phyloP scores from a whole-genome alignment of 2,329 filamentous ascomycete species.

The Fusarium sp. region DNA sequence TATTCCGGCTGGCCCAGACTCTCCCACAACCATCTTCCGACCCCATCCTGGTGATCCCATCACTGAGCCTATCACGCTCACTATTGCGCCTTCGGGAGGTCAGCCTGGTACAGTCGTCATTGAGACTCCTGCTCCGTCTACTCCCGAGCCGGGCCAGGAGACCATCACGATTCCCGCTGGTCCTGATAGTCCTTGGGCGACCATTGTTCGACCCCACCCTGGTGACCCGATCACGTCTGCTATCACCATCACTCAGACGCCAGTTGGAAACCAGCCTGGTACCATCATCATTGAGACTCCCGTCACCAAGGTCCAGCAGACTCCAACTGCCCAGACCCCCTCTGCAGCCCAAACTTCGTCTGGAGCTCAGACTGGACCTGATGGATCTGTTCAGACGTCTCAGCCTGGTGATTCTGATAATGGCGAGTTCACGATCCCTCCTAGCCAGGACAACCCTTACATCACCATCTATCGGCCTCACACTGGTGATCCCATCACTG shows the following conservation, averaged over 20 bases:
- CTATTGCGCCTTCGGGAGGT: slow-evolving; percentile 15
- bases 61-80: slow-evolving; percentile 18
- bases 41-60: slow-evolving; percentile 8
- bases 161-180: slow-evolving; percentile 25
- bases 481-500: slow-evolving; percentile 28
- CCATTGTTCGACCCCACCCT: slow-evolving; percentile 28
- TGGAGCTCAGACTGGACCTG: neutral
- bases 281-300: slow-evolving; percentile 31
- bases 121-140: slow-evolving; percentile 14
- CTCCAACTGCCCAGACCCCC: neutral
- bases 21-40: neutral
- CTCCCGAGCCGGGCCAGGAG: slow-evolving; percentile 1
- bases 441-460: slow-evolving; percentile 24
- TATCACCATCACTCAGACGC: slow-evolving; percentile 27
- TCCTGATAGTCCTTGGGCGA: slow-evolving; percentile 11
- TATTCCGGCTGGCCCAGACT: slow-evolving; percentile 9
- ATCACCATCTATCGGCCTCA: neutral
- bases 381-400: slow-evolving; percentile 5
- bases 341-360: neutral
- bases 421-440: slow-evolving; percentile 24
- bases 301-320: slow-evolving; percentile 6
- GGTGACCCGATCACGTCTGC: slow-evolving; percentile 26
- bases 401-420: neutral
- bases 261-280: slow-evolving; percentile 19
- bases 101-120: slow-evolving; percentile 31